Evolutionary conservation across 371 early-diverging fungal species (phyloP), one percentile per base, ranked within the genome.

Genomic region (Rhizomucor pusillus): DNA sequence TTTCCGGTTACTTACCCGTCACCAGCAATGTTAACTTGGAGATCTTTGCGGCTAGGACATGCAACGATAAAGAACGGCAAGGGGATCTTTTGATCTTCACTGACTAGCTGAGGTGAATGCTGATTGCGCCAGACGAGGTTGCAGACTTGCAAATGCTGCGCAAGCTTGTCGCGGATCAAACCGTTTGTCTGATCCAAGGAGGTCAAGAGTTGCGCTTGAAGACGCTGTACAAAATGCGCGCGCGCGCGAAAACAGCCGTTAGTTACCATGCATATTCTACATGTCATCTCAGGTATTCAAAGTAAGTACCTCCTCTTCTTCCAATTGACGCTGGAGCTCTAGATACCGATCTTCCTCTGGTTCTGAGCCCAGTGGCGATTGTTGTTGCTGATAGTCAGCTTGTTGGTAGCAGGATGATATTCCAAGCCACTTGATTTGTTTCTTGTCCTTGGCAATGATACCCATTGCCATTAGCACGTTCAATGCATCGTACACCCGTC

Each of bases 401-500:
- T 29, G 40, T 14, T 57, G 54, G 35, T 43, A 56, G 41, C 47
- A 46, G 19, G 54, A 33, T 0, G 82, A 72, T 23, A 85, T 70
- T 11, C 89, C 89, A 34, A 85, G 63, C 88, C 88, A 88, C 33
- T 65, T 65, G 51, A 88, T 87, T 41, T 83, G 79, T 54, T 89
- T 89, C 46, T 78, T 75, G 45, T 79, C 84, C 59, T 85, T 87
- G 10, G 65, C 67, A 37, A 89, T 87, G 52, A 89, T 78, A 24
- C 77, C 78, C 65, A 88, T 62, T 0, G 89, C 88, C 73, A 85
- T 82, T 43, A 89, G 63, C 18, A 89, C 90, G 56, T 89, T 89
- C 9, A 89, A 65, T 20, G 89, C 89, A 67, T 89, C 90, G 52
- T 89, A 89, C 0, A 89, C 88, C 25, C 90, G 82, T 16, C 90